Evolutionary conservation across 768 basidiomycete genomes (phyloP).

Genomic region (Baorangia bicolor): DNA sequence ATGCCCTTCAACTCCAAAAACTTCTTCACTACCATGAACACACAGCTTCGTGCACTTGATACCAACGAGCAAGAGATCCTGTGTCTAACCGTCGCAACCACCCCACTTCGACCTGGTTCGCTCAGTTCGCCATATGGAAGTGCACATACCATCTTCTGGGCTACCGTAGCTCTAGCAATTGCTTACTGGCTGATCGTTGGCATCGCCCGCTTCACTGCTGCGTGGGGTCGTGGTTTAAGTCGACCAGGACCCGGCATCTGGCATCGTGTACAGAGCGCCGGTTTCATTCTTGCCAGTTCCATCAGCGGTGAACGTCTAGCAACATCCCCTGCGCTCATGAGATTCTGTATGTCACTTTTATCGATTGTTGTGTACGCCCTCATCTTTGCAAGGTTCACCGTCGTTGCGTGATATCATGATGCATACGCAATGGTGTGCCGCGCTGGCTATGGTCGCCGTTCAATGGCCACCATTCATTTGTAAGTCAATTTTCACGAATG

Average conservation of each 20-base stretch:
- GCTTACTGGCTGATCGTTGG: slow-evolving; percentile 83
- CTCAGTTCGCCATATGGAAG: slow-evolving; percentile 60
- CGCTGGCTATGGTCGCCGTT: slow-evolving; percentile 90
- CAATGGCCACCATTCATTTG: slow-evolving; percentile 93
- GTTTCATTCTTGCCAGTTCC: slow-evolving; percentile 89
- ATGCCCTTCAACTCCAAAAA: slow-evolving; percentile 65
- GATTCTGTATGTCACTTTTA: slow-evolving; percentile 67
- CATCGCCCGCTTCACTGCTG: slow-evolving; percentile 77
- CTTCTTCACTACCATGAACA: slow-evolving; percentile 79
- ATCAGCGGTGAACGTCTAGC: slow-evolving; percentile 90
- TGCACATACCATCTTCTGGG: slow-evolving; percentile 70
- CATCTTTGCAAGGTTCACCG: slow-evolving; percentile 67
- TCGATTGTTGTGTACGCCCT: slow-evolving; percentile 12
- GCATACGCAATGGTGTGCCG: slow-evolving; percentile 90
- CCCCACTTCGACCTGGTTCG: slow-evolving; percentile 66
- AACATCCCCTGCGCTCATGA: slow-evolving; percentile 78
- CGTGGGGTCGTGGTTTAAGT: slow-evolving; percentile 71
- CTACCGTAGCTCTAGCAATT: slow-evolving; percentile 67
- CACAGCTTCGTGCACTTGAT: slow-evolving; percentile 86
- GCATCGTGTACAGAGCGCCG: slow-evolving; percentile 76
- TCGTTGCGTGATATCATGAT: slow-evolving; percentile 90
- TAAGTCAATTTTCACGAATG: slow-evolving; percentile 38
- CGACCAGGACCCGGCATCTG: slow-evolving; percentile 61
- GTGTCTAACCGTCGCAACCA: slow-evolving; percentile 77
- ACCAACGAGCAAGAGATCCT: slow-evolving; percentile 77